Evolutionary conservation across 805 yeast species (phyloP).

Genomic region (Dipodascopsis uninucleata): DNA sequence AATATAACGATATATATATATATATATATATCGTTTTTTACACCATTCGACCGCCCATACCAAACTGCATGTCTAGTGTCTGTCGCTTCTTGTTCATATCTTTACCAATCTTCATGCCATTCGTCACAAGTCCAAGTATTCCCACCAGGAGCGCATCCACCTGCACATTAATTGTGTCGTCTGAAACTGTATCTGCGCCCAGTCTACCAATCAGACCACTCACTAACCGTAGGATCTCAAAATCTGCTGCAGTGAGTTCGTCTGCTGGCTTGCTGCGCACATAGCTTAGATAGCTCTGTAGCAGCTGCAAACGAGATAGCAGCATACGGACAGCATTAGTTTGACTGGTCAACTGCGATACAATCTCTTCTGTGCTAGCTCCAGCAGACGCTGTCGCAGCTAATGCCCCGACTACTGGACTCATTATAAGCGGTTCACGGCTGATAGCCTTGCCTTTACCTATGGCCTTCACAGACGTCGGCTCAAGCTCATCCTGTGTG

Average conservation of each 20-base stretch:
- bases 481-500: no score
- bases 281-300: conserved; percentile 27
- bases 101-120: conserved; percentile 26
- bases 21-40: no score
- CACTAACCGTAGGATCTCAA: conserved; percentile 28
- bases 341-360: conserved; percentile 27
- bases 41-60: no score
- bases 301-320: conserved; percentile 22
- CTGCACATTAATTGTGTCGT: conserved; percentile 25
- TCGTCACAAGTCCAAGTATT: conserved; percentile 30
- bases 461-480: no score
- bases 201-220: conserved; percentile 24
- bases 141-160: conserved; percentile 31
- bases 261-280: conserved; percentile 19
- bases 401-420: no score
- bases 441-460: no score
- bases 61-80: conserved; percentile 4
- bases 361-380: conserved; percentile 20
- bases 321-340: conserved; percentile 32
- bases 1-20: no score
- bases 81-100: conserved; percentile 26
- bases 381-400: no score
- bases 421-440: no score
- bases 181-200: conserved; percentile 11
- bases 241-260: conserved; percentile 20